phyloP scores from a whole-genome alignment of 2,329 filamentous ascomycete species.

The Sporothrix pallida region DNA sequence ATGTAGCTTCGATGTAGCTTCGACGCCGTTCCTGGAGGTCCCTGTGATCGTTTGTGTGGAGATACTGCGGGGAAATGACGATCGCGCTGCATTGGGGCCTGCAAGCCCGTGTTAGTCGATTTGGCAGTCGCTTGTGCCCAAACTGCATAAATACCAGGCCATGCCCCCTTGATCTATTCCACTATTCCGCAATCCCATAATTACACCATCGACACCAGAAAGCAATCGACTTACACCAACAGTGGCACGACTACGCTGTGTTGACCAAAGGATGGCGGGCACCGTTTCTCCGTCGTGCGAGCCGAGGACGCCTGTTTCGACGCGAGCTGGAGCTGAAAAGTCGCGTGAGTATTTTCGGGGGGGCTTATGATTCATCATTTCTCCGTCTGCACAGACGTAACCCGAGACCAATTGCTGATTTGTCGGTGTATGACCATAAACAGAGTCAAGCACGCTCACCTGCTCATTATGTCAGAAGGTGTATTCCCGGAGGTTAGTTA shows the following conservation, averaged over 20 bases:
- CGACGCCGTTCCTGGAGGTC: not conserved
- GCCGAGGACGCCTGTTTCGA: not conserved
- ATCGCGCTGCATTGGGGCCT: not conserved
- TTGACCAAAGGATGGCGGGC: not conserved
- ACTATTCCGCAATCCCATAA: slow-evolving; percentile 23
- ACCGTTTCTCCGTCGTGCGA: not conserved
- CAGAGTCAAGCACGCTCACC: not conserved
- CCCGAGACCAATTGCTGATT: not conserved
- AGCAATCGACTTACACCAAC: not conserved
- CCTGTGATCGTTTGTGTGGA: slow-evolving; percentile 3
- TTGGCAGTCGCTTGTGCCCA: not conserved
- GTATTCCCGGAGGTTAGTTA: slow-evolving; percentile 12
- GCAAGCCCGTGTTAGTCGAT: not conserved
- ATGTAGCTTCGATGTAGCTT: not conserved
- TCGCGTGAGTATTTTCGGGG: not conserved
- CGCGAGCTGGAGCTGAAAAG: not conserved
- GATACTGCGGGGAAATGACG: slow-evolving; percentile 14
- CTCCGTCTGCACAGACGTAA: not conserved
- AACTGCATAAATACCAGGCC: slow-evolving; percentile 20
- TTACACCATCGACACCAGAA: not conserved
- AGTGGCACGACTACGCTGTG: not conserved
- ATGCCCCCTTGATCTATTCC: not conserved
- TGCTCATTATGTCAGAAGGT: slow-evolving; percentile 17
- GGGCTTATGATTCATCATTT: not conserved
- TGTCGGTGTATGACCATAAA: not conserved